These are phyloP conservation scores for Penicillium decumbens DNA, from an alignment of 2,329 filamentous ascomycete species.

Conservation along the genomic window DNA sequence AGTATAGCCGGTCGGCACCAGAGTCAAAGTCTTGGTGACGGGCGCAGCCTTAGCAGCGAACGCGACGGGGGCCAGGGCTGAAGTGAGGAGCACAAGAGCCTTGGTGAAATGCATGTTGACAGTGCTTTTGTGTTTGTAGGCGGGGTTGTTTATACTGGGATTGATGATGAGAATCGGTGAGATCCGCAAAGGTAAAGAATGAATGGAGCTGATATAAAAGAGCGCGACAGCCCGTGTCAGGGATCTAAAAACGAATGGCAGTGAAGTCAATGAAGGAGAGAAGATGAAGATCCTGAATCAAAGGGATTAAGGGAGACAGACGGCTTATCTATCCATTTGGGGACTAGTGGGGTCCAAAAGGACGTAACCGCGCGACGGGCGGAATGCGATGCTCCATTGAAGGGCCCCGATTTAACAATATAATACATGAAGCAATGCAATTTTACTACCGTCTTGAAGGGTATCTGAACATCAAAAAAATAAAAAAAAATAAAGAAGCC, in stretches of 20 bases:
- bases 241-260: constrained; percentile 21
- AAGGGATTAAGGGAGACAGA: not conserved
- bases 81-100: constrained; percentile 27
- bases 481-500: not conserved
- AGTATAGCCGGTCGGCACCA: constrained; percentile 22
- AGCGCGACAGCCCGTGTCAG: constrained; percentile 32
- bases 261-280: constrained; percentile 12
- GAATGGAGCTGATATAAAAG: constrained; percentile 32
- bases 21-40: constrained; percentile 27
- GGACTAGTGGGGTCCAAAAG: not conserved
- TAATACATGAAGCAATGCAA: not conserved
- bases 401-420: no score
- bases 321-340: not conserved
- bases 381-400: not conserved
- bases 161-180: not conserved
- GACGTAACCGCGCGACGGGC: not conserved
- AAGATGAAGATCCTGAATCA: not conserved
- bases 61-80: constrained; percentile 28
- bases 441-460: not conserved
- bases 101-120: constrained; percentile 34
- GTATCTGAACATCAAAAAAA: not conserved
- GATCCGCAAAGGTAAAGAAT: constrained; percentile 18
- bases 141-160: constrained; percentile 8
- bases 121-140: constrained; percentile 11
- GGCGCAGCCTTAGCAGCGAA: constrained; percentile 25